Conservation (phyloP, 2,329 filamentous ascomycete species). For the Ophiostoma sp. region DNA sequence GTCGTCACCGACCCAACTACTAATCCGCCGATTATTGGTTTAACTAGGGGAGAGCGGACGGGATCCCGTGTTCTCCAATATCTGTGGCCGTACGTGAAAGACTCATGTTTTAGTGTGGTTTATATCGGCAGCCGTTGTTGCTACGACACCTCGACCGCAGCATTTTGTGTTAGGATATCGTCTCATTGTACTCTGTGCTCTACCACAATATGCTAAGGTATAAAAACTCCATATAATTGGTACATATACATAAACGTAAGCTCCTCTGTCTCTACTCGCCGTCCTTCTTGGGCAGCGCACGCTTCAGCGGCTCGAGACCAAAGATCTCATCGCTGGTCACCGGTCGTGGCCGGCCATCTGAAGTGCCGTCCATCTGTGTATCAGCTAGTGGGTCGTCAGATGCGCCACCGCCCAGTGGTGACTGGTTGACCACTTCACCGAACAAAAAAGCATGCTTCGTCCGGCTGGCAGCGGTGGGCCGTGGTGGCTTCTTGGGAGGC, state of each 20-base stretch:
- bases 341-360: slow-evolving; percentile 35
- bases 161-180: not conserved
- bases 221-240: not conserved
- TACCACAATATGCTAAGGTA: not conserved
- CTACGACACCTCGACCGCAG: too few species aligned
- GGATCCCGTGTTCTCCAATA: too few species aligned
- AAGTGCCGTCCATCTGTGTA: not conserved
- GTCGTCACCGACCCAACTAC: too few species aligned
- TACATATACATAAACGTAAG: not conserved
- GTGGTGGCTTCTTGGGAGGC: slow-evolving; percentile 28
- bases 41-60: too few species aligned
- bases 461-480: slow-evolving; percentile 43
- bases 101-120: too few species aligned
- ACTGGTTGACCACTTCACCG: slow-evolving; percentile 48
- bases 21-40: too few species aligned
- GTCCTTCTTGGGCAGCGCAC: slow-evolving; percentile 21
- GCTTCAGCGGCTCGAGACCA: slow-evolving; percentile 53
- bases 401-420: slow-evolving; percentile 36
- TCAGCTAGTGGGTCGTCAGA: slow-evolving; percentile 38
- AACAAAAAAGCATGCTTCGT: slow-evolving; percentile 62
- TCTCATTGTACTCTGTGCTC: not conserved
- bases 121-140: too few species aligned
- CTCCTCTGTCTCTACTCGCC: not conserved
- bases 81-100: too few species aligned
- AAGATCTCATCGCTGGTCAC: slow-evolving; percentile 54